phyloP scores from a whole-genome alignment of 2,329 filamentous ascomycete genomes.

The Ceratocystis eucalypticola region DNA sequence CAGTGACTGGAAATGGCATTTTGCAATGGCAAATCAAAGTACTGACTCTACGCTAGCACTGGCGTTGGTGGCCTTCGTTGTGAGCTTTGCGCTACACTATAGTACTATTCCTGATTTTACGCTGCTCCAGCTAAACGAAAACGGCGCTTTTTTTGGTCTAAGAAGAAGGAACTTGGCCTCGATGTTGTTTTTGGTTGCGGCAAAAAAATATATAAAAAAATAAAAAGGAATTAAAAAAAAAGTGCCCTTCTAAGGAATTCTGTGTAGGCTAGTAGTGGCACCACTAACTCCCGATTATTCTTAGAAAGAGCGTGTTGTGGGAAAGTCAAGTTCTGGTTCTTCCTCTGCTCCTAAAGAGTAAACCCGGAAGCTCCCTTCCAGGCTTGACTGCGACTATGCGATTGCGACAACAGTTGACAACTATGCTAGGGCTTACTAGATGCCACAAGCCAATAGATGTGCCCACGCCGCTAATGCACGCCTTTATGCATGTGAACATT shows the following conservation, averaged over 20 bases:
- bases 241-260: not conserved
- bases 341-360: not conserved
- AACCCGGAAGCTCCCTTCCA: no score
- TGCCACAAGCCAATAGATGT: not conserved
- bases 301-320: not conserved
- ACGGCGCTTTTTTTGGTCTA: not conserved
- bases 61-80: not conserved
- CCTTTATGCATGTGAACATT: slow-evolving; percentile 5
- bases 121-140: no score
- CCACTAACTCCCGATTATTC: slow-evolving; percentile 2
- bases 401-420: not conserved
- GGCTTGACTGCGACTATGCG: not conserved
- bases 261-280: not conserved
- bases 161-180: not conserved
- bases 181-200: not conserved
- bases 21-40: no score
- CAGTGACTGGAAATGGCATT: no score
- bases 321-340: no score
- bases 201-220: not conserved
- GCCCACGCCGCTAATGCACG: slow-evolving; percentile 1
- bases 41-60: no score
- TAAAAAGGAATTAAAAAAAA: no score
- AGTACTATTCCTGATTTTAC: not conserved
- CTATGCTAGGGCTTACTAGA: not conserved
- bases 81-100: not conserved